A percentile compares a stretch with the other conserved stretches of the same genome.
phyloP scores from a whole-genome alignment of 1,284 basidiomycete species.

The Crepidotus sp. region DNA sequence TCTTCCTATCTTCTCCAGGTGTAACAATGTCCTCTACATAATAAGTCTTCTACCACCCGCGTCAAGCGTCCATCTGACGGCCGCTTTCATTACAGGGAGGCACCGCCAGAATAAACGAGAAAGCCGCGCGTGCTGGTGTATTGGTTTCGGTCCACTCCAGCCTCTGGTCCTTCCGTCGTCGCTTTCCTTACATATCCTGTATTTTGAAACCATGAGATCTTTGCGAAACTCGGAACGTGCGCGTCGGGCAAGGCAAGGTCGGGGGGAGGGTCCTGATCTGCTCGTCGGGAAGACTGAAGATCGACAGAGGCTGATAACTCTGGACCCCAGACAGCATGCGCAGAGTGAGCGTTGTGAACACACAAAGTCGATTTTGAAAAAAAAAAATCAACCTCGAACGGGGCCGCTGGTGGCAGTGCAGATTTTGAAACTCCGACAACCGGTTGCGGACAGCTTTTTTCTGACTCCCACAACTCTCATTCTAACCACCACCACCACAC shows the following conservation, averaged over 20 bases:
- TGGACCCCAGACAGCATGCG: no score
- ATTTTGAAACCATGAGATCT: conserved; percentile 3
- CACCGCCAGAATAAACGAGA: conserved; percentile 35
- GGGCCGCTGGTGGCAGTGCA: background rate
- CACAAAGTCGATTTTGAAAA: no score
- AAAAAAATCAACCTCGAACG: no score
- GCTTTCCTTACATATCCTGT: conserved; percentile 1
- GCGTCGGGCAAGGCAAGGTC: no score
- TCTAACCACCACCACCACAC: background rate
- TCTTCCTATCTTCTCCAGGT: conserved; percentile 23
- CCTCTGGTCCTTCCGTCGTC: background rate
- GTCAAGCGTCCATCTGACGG: conserved; percentile 14
- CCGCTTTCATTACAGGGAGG: conserved; percentile 55
- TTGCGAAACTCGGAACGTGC: background rate
- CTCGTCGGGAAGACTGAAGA: no score
- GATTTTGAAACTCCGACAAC: background rate
- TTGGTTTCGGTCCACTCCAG: background rate
- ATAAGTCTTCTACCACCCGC: conserved; percentile 46
- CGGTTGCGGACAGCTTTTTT: background rate
- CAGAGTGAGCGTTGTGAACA: no score
- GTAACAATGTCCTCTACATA: conserved; percentile 90
- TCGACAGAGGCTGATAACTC: no score
- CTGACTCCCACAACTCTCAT: background rate
- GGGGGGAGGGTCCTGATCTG: no score
- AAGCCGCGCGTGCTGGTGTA: background rate